Conservation (phyloP, 2,329 filamentous ascomycete genomes). For the Rugonectria rugulosa region DNA sequence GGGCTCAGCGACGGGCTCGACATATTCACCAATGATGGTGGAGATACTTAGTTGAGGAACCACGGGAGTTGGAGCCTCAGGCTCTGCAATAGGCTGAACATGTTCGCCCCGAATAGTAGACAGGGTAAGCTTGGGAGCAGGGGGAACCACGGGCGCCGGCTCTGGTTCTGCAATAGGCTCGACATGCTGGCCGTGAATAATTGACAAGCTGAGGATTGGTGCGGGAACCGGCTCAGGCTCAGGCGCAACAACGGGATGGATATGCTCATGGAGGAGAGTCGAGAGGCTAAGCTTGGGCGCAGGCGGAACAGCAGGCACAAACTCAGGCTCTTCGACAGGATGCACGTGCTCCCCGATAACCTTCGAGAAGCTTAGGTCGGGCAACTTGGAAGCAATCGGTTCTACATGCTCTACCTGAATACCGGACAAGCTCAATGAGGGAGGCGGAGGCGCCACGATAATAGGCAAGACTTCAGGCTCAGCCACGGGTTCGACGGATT, state of each 20-base stretch:
- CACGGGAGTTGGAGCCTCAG: constrained; percentile 30
- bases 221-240: constrained; percentile 26
- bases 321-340: constrained; percentile 34
- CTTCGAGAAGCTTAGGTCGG: constrained; percentile 27
- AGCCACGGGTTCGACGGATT: constrained; percentile 41
- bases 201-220: constrained; percentile 28
- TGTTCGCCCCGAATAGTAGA: constrained; percentile 37
- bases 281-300: constrained; percentile 28
- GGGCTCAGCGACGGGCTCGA: constrained; percentile 38
- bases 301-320: constrained; percentile 35
- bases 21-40: constrained; percentile 41
- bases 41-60: constrained; percentile 42
- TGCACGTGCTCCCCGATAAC: constrained; percentile 39
- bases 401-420: constrained; percentile 31
- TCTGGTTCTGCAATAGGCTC: constrained; percentile 36
- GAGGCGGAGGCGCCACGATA: constrained; percentile 20
- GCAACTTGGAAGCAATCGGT: constrained; percentile 31
- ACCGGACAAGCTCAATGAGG: constrained; percentile 28
- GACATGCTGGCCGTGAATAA: constrained; percentile 41
- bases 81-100: constrained; percentile 36
- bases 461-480: constrained; percentile 35
- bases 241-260: constrained; percentile 24
- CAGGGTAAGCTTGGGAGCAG: constrained; percentile 29
- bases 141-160: constrained; percentile 22
- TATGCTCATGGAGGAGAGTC: constrained; percentile 28